Evolutionary conservation across 306 rosid genomes (phyloP).

Genomic region (Dicorynia guianensis): DNA sequence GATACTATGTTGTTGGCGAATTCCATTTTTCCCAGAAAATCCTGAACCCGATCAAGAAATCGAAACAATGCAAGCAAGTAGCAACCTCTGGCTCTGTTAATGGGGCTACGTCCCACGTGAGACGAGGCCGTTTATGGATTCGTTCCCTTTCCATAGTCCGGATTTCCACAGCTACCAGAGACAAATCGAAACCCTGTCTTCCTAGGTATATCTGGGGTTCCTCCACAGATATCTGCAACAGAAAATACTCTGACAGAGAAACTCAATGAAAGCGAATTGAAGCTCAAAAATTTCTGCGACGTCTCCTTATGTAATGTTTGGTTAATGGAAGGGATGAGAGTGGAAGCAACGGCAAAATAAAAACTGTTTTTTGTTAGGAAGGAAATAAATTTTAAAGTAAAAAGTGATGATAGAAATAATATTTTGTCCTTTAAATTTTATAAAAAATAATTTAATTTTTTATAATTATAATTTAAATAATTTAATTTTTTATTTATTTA

Average conservation of each 20-base stretch:
- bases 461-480: too few species aligned
- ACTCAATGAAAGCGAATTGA: slow-evolving; percentile 12
- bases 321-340: too few species aligned
- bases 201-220: not conserved
- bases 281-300: not conserved
- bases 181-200: slow-evolving; percentile 16
- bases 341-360: too few species aligned
- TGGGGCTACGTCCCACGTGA: slow-evolving; percentile 81
- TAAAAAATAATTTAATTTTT: too few species aligned
- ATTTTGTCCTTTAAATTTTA: too few species aligned
- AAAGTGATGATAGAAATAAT: too few species aligned
- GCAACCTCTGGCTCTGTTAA: slow-evolving; percentile 65
- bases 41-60: slow-evolving; percentile 43
- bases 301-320: too few species aligned
- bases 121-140: slow-evolving; percentile 79
- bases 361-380: too few species aligned
- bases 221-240: slow-evolving; percentile 41
- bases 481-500: too few species aligned
- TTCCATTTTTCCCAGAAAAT: slow-evolving; percentile 37
- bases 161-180: slow-evolving; percentile 50
- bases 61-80: slow-evolving; percentile 19
- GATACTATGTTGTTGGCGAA: not conserved
- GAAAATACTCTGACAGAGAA: not conserved
- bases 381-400: too few species aligned
- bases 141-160: slow-evolving; percentile 69